phyloP scores from a whole-genome alignment of 1,284 basidiomycete species.

The Sphagnurus paluster region DNA sequence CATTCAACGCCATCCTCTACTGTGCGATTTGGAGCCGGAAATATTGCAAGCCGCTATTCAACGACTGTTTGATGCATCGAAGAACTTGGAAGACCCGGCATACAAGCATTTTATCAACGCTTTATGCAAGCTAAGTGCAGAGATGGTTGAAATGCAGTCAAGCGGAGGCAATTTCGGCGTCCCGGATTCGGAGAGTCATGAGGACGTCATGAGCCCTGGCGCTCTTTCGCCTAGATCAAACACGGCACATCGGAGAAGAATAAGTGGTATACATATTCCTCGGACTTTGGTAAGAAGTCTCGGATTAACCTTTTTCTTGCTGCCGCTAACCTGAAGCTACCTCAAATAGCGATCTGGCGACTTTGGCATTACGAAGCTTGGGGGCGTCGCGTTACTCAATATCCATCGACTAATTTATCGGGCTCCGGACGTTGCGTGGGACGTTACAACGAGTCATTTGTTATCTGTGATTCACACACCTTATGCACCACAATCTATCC shows the following conservation, averaged over 20 bases:
- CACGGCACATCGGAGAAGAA: slow-evolving; percentile 62
- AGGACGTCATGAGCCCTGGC: slow-evolving; percentile 39
- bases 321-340: slow-evolving; percentile 1
- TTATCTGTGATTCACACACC: slow-evolving; percentile 70
- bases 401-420: slow-evolving; percentile 82
- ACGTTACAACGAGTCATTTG: slow-evolving; percentile 76
- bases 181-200: slow-evolving; percentile 40
- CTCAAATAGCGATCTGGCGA: slow-evolving; percentile 65
- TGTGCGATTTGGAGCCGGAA: slow-evolving; percentile 77
- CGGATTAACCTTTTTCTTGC: slow-evolving; percentile 8
- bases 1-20: slow-evolving; percentile 51
- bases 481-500: slow-evolving; percentile 74
- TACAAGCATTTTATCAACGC: slow-evolving; percentile 84
- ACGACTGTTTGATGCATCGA: slow-evolving; percentile 81
- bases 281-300: slow-evolving; percentile 62
- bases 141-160: slow-evolving; percentile 87
- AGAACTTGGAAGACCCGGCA: slow-evolving; percentile 79
- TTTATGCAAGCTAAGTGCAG: slow-evolving; percentile 81
- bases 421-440: slow-evolving; percentile 85
- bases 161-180: slow-evolving; percentile 32
- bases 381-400: slow-evolving; percentile 79
- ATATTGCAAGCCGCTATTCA: slow-evolving; percentile 74
- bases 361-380: slow-evolving; percentile 87
- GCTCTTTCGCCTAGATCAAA: slow-evolving; percentile 43
- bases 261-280: slow-evolving; percentile 84